Conservation (phyloP, 306 rosid genomes). For the Cucumis sativus region DNA sequence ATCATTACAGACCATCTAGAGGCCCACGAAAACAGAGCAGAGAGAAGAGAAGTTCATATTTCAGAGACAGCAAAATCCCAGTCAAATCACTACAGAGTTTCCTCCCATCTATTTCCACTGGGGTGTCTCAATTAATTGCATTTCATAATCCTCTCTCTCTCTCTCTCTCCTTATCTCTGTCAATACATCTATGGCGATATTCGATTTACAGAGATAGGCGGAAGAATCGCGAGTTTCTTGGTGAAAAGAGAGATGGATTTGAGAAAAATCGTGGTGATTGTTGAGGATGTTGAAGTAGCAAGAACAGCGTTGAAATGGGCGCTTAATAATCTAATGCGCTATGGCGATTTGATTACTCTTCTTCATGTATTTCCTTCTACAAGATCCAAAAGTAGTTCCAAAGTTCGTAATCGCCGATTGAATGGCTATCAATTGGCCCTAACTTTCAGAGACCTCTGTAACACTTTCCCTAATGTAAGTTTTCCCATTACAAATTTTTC, state of each 20-base stretch:
- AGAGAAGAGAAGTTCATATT: background rate
- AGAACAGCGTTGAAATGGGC: constrained; percentile 80
- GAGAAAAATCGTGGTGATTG: constrained; percentile 70
- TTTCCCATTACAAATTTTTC: background rate
- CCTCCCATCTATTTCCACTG: background rate
- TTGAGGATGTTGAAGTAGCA: constrained; percentile 80
- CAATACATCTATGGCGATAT: background rate
- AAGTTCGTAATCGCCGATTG: constrained; percentile 47
- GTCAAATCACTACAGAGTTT: background rate
- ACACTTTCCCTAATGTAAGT: constrained; percentile 45
- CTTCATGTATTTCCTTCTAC: constrained; percentile 57
- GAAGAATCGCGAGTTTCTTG: background rate
- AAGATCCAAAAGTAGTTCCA: constrained; percentile 44
- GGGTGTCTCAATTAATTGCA: background rate
- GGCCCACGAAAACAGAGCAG: background rate
- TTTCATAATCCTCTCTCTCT: background rate
- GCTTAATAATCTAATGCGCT: constrained; percentile 54
- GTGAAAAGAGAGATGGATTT: constrained; percentile 44
- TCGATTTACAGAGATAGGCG: background rate
- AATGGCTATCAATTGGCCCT: constrained; percentile 72
- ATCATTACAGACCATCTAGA: background rate
- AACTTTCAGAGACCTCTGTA: constrained; percentile 67
- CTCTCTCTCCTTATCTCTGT: background rate
- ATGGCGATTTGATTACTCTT: constrained; percentile 64
- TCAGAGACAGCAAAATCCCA: background rate